phyloP scores from a whole-genome alignment of 768 basidiomycete species.

The Leccinum barrowsii region DNA sequence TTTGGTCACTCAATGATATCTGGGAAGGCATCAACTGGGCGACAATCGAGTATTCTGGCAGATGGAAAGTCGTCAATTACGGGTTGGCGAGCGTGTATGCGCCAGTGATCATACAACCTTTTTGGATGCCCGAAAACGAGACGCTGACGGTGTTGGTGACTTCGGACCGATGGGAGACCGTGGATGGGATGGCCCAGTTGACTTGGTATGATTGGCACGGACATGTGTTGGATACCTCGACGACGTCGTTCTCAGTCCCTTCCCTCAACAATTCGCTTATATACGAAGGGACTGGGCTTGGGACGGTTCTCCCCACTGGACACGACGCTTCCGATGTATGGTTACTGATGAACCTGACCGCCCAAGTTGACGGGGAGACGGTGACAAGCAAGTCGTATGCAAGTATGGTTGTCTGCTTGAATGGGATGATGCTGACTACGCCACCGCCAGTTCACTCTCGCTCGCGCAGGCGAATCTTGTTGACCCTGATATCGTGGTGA shows the following conservation, averaged over 20 bases:
- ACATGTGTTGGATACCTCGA: conserved; percentile 35
- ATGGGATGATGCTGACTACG: background rate
- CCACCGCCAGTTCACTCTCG: conserved; percentile 46
- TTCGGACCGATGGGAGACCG: conserved; percentile 48
- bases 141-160: conserved; percentile 47
- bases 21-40: conserved; percentile 60
- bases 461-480: conserved; percentile 28
- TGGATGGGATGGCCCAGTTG: conserved; percentile 44
- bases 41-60: conserved; percentile 51
- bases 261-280: conserved; percentile 49
- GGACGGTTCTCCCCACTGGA: conserved; percentile 42
- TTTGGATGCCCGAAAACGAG: conserved; percentile 50
- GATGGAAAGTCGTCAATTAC: conserved; percentile 60
- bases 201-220: conserved; percentile 42
- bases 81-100: conserved; percentile 42
- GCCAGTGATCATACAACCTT: conserved; percentile 52
- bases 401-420: conserved; percentile 15
- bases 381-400: conserved; percentile 53
- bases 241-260: conserved; percentile 40
- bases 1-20: conserved; percentile 61
- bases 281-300: conserved; percentile 37
- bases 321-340: conserved; percentile 43
- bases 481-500: no score
- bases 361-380: conserved; percentile 37
- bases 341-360: conserved; percentile 49